A percentile compares a stretch with the other conserved stretches of the same genome.
These are phyloP conservation scores for Lineolata rhizophorae DNA, from an alignment of 495 filamentous ascomycete genomes.

Conservation along the genomic window DNA sequence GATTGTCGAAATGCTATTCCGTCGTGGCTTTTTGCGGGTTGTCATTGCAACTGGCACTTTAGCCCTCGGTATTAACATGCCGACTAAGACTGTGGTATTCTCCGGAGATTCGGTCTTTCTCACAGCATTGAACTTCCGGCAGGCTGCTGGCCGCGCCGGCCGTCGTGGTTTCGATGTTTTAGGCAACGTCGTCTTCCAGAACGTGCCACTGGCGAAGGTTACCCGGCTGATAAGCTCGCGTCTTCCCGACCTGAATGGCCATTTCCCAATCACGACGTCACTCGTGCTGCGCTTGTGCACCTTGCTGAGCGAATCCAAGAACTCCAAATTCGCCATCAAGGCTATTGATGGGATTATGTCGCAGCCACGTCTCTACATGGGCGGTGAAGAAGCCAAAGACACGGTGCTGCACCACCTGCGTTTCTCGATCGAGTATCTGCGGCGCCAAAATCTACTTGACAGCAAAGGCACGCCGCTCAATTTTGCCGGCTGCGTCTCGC, in stretches of 20 bases:
- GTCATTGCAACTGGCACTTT: constrained; percentile 60
- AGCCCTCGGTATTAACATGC: constrained; percentile 66
- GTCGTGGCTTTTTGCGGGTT: constrained; percentile 48
- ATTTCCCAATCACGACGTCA: constrained; percentile 57
- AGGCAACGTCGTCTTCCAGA: constrained; percentile 61
- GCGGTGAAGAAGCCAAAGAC: constrained; percentile 34
- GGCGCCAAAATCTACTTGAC: constrained; percentile 40
- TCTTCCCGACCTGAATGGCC: constrained; percentile 49
- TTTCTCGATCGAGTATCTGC: constrained; percentile 63
- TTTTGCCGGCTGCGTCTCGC: constrained; percentile 41
- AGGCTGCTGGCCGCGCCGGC: constrained; percentile 55
- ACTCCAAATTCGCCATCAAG: constrained; percentile 33
- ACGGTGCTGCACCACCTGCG: constrained; percentile 52
- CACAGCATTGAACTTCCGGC: constrained; percentile 53
- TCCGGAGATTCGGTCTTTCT: constrained; percentile 47
- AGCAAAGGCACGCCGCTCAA: constrained; percentile 38
- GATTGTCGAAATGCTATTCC: constrained; percentile 48
- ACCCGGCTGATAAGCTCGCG: constrained; percentile 44
- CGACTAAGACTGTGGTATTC: constrained; percentile 63
- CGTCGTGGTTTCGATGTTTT: constrained; percentile 62
- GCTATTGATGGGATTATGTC: constrained; percentile 44
- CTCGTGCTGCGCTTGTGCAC: constrained; percentile 46
- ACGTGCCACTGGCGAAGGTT: constrained; percentile 29
- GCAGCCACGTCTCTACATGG: constrained; percentile 44
- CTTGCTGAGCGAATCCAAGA: constrained; percentile 39